phyloP scores from a whole-genome alignment of 139 green algal species.

The Pleodorina starrii region DNA sequence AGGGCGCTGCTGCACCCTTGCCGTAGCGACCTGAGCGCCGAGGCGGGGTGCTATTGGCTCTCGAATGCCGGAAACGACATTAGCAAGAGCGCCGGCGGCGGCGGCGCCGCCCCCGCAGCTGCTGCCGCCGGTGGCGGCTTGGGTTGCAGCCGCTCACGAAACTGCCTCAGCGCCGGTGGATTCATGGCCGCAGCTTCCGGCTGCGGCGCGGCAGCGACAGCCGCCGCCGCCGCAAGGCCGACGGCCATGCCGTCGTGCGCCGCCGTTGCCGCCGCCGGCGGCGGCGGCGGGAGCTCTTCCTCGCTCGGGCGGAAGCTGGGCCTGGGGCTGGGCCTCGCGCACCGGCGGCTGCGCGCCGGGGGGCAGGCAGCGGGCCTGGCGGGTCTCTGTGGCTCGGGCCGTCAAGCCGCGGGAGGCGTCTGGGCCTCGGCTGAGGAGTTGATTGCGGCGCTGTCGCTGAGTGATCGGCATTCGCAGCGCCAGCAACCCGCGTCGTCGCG shows the following conservation, averaged over 20 bases:
- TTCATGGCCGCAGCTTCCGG: background rate
- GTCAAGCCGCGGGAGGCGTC: background rate
- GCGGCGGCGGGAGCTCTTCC: background rate
- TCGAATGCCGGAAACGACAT: too few relatives aligned
- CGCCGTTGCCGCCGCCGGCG: background rate
- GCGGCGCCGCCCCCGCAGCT: background rate
- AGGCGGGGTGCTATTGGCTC: too few relatives aligned
- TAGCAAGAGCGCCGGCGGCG: background rate
- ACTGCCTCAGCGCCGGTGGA: background rate
- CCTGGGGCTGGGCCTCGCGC: background rate
- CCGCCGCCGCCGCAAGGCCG: background rate
- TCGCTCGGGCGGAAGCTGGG: background rate
- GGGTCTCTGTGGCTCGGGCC: background rate
- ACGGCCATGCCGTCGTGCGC: background rate
- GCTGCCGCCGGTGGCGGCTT: background rate
- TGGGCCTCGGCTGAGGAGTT: slow-evolving; percentile 33
- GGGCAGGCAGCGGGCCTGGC: background rate
- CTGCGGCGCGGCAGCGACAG: background rate
- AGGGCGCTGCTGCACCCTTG: too few relatives aligned
- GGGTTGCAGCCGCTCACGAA: background rate
- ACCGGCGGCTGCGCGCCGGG: background rate
- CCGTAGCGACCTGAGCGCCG: too few relatives aligned
- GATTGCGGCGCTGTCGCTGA: background rate
- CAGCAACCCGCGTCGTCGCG: too few relatives aligned
- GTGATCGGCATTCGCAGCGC: background rate